These are phyloP conservation scores for Aspergillus sergii DNA, from an alignment of 2,329 filamentous ascomycete genomes.

Conservation along the genomic window DNA sequence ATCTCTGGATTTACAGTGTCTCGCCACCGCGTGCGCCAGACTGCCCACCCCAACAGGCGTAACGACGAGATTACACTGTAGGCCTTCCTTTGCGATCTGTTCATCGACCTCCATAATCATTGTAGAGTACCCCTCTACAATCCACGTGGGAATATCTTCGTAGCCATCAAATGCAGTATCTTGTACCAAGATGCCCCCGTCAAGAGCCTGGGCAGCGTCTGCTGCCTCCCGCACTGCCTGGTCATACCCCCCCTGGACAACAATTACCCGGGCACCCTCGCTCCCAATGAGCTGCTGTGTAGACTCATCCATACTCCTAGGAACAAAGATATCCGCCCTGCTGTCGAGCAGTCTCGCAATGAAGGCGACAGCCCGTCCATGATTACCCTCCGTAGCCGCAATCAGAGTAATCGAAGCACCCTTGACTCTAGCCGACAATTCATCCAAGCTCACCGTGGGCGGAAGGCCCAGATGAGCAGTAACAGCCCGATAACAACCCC, in stretches of 20 bases:
- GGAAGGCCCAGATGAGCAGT: conserved; percentile 48
- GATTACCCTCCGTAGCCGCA: conserved; percentile 75
- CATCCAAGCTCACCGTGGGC: conserved; percentile 46
- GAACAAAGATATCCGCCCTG: conserved; percentile 63
- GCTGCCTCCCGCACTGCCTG: conserved; percentile 57
- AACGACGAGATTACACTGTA: conserved; percentile 56
- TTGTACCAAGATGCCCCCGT: conserved; percentile 61
- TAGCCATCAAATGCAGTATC: conserved; percentile 71
- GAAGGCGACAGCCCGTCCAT: conserved; percentile 70
- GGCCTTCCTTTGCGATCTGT: conserved; percentile 54
- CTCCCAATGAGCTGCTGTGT: conserved; percentile 59
- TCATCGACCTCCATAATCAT: conserved; percentile 69
- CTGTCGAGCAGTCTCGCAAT: conserved; percentile 66
- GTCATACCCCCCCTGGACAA: conserved; percentile 66
- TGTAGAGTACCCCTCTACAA: conserved; percentile 76
- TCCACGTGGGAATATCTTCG: conserved; percentile 69
- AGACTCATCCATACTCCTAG: conserved; percentile 56
- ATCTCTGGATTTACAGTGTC: conserved; percentile 60
- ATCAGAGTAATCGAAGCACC: conserved; percentile 50
- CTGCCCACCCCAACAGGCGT: conserved; percentile 73
- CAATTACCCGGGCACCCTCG: conserved; percentile 65
- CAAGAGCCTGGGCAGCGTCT: conserved; percentile 37
- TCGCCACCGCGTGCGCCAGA: conserved; percentile 68
- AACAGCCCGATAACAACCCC: conserved; percentile 67
- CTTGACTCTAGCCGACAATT: conserved; percentile 42